Conservation (phyloP, 2,329 filamentous ascomycete species). For the Fusarium sp. region DNA sequence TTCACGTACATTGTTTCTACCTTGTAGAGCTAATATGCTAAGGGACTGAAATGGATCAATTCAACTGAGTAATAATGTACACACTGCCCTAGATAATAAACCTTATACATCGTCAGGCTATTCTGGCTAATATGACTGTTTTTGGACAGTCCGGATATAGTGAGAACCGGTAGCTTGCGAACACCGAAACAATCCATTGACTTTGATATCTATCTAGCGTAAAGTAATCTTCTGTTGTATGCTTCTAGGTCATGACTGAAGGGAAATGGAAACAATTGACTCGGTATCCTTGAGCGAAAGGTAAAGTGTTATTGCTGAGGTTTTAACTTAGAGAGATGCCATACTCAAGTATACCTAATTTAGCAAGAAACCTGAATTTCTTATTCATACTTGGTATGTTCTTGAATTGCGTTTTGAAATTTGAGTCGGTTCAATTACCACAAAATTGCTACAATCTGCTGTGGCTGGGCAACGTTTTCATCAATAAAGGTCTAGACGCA, state of each 20-base stretch:
- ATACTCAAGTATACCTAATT: background rate
- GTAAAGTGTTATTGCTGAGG: background rate
- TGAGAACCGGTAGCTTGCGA: background rate
- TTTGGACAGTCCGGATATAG: background rate
- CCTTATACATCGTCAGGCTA: background rate
- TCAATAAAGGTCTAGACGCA: background rate
- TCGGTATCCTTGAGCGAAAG: background rate
- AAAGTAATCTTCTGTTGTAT: background rate
- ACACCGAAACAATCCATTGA: background rate
- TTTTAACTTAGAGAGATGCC: background rate
- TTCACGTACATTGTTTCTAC: background rate
- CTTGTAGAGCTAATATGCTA: background rate
- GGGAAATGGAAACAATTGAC: background rate
- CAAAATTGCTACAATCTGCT: background rate
- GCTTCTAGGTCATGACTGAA: background rate
- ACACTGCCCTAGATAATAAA: background rate
- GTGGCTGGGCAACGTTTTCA: constrained; percentile 9
- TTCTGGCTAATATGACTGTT: background rate
- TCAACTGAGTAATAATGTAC: background rate
- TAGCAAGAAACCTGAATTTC: too few relatives aligned
- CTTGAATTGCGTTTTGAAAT: background rate
- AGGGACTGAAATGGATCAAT: background rate
- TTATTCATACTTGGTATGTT: background rate
- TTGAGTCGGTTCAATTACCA: background rate
- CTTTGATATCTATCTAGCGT: background rate